Percentiles rank a stretch among this genome's conserved stretches.
phyloP scores from a whole-genome alignment of 768 basidiomycete species.

The Hygrocybe punicea region DNA sequence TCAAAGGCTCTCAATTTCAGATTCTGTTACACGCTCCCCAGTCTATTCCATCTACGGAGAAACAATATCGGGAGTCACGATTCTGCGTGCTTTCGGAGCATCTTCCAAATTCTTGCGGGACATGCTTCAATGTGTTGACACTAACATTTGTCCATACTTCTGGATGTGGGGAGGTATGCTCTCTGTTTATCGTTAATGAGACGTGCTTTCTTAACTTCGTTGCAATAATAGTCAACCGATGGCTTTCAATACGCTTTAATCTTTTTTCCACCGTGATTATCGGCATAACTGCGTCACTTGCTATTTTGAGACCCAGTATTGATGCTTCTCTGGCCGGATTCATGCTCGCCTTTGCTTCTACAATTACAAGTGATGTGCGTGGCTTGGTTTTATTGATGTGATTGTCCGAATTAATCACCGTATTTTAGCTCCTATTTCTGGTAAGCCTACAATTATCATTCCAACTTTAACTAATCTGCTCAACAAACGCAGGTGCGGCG shows the following conservation, averaged over 20 bases:
- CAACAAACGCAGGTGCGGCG: conserved; percentile 53
- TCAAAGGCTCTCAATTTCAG: conserved; percentile 21
- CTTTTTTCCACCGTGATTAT: conserved; percentile 69
- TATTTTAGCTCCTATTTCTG: conserved; percentile 51
- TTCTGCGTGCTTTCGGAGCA: conserved; percentile 83
- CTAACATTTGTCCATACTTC: conserved; percentile 72
- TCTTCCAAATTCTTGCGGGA: conserved; percentile 82
- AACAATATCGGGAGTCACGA: conserved; percentile 66
- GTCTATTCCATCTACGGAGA: conserved; percentile 48
- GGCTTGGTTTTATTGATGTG: background rate
- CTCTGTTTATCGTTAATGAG: background rate
- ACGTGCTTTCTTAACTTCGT: background rate
- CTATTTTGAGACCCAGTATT: conserved; percentile 66
- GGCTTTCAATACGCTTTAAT: conserved; percentile 87
- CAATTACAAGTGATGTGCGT: conserved; percentile 58
- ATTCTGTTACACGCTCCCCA: conserved; percentile 49
- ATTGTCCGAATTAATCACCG: background rate
- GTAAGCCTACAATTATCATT: conserved; percentile 29
- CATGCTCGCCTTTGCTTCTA: conserved; percentile 78
- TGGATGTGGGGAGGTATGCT: conserved; percentile 85
- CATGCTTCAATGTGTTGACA: conserved; percentile 79
- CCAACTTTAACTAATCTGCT: background rate
- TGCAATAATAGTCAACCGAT: conserved; percentile 66
- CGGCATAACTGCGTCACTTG: conserved; percentile 65
- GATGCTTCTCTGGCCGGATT: conserved; percentile 84